Evolutionary conservation across 805 yeast genomes (phyloP).

Genomic region (Jamesozyma spencerorum): DNA sequence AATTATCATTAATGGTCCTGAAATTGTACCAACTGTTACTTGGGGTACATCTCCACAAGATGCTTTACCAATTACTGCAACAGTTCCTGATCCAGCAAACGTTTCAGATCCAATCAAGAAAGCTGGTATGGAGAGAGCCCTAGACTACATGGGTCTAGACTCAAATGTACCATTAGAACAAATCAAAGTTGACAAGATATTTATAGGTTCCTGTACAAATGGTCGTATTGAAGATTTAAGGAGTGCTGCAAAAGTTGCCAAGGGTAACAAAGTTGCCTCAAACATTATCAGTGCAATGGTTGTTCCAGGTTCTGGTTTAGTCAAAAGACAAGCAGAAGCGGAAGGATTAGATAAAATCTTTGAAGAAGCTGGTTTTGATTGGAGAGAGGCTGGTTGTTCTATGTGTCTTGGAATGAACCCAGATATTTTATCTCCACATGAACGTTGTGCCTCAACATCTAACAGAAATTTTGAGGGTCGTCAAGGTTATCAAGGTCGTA

Average conservation of each 20-base stretch:
- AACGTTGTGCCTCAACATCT: conserved; percentile 97
- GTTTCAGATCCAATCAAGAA: conserved; percentile 64
- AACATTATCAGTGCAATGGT: conserved; percentile 76
- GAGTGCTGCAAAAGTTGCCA: conserved; percentile 87
- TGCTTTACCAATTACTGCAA: conserved; percentile 86
- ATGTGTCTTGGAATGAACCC: conserved; percentile 99
- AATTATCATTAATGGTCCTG: conserved; percentile 69
- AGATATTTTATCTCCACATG: conserved; percentile 87
- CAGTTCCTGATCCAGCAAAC: conserved; percentile 82
- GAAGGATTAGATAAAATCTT: conserved; percentile 93
- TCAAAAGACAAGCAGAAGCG: conserved; percentile 84
- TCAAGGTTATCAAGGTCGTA: conserved; percentile 93
- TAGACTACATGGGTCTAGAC: conserved; percentile 81
- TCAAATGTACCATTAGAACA: conserved; percentile 73
- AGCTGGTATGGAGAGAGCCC: conserved; percentile 84
- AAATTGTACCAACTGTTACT: conserved; percentile 90
- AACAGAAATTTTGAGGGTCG: conserved; percentile 99
- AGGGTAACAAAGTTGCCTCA: conserved; percentile 80
- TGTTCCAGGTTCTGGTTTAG: conserved; percentile 96
- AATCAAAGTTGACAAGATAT: conserved; percentile 82
- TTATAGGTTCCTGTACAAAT: conserved; percentile 97
- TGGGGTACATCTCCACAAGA: conserved; percentile 99
- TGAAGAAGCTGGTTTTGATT: conserved; percentile 86
- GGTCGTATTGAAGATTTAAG: conserved; percentile 95
- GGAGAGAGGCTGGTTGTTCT: conserved; percentile 99